A percentile compares a stretch with the other conserved stretches of the same genome.
phyloP scores from a whole-genome alignment of 2,329 filamentous ascomycete species.

The Xylaria arbuscula region DNA sequence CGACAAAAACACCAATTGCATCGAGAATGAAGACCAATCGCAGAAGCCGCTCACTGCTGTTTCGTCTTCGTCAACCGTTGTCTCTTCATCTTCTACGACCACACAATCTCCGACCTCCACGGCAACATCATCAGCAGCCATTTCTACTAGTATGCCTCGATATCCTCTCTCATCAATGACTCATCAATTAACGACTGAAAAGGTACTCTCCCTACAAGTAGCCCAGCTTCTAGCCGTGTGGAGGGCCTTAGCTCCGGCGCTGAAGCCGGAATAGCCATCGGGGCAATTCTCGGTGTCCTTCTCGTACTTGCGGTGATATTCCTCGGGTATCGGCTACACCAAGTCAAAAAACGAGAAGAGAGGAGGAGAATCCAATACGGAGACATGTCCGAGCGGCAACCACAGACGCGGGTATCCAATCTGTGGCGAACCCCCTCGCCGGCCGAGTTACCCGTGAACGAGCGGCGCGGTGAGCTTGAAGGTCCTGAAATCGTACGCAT shows the following conservation, averaged over 20 bases:
- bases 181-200: background rate
- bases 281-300: background rate
- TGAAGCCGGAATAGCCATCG: background rate
- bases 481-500: background rate
- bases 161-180: background rate
- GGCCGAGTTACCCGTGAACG: background rate
- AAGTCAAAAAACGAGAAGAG: background rate
- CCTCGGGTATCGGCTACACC: background rate
- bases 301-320: background rate
- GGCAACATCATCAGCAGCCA: background rate
- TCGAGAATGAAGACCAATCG: background rate
- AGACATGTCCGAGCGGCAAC: background rate
- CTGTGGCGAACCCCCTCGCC: background rate
- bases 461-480: background rate
- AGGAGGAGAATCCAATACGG: background rate
- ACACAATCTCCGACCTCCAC: background rate
- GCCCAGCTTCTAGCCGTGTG: background rate
- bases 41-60: background rate
- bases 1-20: background rate
- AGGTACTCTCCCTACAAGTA: background rate
- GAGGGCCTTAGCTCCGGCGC: background rate
- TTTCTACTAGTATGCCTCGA: background rate
- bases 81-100: background rate
- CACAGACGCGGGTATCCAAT: background rate
- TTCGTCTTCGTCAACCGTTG: background rate